A percentile compares a stretch with the other conserved stretches of the same genome.
Conservation (phyloP, 805 yeast genomes). For the Ogataea nitratoaversa region DNA sequence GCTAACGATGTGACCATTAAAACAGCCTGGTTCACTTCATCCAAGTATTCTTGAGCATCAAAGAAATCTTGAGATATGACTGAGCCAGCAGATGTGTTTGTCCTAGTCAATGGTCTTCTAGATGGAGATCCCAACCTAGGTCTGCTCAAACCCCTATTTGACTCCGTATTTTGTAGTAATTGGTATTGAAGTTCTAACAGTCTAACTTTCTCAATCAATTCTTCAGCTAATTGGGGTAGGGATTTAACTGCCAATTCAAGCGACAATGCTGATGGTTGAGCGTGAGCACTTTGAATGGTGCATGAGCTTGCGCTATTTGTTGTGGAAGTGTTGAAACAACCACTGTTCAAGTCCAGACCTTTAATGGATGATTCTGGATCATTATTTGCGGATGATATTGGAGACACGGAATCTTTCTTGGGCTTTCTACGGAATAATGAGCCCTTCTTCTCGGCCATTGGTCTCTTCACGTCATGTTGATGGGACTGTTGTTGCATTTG, state of each 20-base stretch:
- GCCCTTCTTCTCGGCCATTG: slow-evolving; percentile 13
- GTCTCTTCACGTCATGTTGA: slow-evolving; percentile 4
- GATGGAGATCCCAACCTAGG: slow-evolving; percentile 21
- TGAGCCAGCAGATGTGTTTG: slow-evolving; percentile 28
- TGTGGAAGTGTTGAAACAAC: not conserved
- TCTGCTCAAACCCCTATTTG: slow-evolving; percentile 19
- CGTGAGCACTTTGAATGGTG: not conserved
- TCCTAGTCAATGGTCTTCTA: slow-evolving; percentile 22
- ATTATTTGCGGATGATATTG: not conserved
- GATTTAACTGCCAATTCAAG: not conserved
- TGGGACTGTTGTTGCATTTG: slow-evolving; percentile 7
- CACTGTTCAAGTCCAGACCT: slow-evolving; percentile 1
- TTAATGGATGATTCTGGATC: slow-evolving; percentile 1
- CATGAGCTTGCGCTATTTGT: not conserved
- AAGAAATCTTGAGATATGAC: slow-evolving; percentile 49
- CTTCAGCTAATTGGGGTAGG: slow-evolving; percentile 8
- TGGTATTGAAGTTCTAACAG: slow-evolving; percentile 24
- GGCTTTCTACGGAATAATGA: slow-evolving; percentile 24
- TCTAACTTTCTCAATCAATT: slow-evolving; percentile 11
- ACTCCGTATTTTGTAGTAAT: slow-evolving; percentile 18
- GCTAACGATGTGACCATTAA: slow-evolving; percentile 42
- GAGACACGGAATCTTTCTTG: slow-evolving; percentile 9
- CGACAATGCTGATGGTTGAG: not conserved
- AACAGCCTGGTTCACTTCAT: slow-evolving; percentile 46
- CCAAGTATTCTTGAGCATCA: slow-evolving; percentile 69